These are phyloP conservation scores for Hypoxylon subgilvum DNA, from an alignment of 495 filamentous ascomycete species.

Conservation along the genomic window DNA sequence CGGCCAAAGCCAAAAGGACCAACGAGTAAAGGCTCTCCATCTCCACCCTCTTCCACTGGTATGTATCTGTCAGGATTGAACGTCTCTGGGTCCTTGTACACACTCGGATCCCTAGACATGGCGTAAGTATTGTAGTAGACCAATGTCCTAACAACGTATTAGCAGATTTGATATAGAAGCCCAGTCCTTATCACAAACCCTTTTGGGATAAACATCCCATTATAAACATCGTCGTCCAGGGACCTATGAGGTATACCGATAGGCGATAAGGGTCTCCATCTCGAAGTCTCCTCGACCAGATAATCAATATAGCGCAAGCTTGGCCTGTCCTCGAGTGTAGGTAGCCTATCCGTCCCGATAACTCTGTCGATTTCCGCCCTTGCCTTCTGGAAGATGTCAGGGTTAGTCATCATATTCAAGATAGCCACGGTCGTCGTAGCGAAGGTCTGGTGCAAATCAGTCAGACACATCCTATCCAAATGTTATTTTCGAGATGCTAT, in stretches of 20 bases:
- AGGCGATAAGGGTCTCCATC: slow-evolving; percentile 67
- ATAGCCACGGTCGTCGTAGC: slow-evolving; percentile 50
- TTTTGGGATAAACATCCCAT: slow-evolving; percentile 56
- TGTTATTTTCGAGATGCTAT: too few species aligned
- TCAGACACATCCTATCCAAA: neutral
- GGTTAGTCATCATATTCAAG: slow-evolving; percentile 51
- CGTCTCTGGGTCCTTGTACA: slow-evolving; percentile 48
- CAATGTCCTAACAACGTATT: slow-evolving; percentile 37
- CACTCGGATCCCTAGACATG: slow-evolving; percentile 50
- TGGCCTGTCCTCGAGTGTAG: slow-evolving; percentile 57
- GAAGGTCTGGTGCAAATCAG: slow-evolving; percentile 37
- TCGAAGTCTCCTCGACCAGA: slow-evolving; percentile 63
- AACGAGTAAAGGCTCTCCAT: slow-evolving; percentile 55
- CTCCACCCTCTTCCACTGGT: slow-evolving; percentile 50
- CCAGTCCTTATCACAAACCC: slow-evolving; percentile 21
- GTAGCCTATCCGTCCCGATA: slow-evolving; percentile 53
- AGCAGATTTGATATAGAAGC: neutral
- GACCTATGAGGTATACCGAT: slow-evolving; percentile 65
- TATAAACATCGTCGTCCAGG: slow-evolving; percentile 57
- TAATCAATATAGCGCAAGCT: slow-evolving; percentile 59
- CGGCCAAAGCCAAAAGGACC: slow-evolving; percentile 62
- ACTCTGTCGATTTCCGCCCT: slow-evolving; percentile 65
- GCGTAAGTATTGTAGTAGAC: slow-evolving; percentile 57
- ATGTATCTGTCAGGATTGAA: slow-evolving; percentile 58
- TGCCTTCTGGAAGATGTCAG: slow-evolving; percentile 57